Percentiles rank a stretch among this genome's conserved stretches.
Conservation (phyloP, 2,329 filamentous ascomycete genomes). For the Xylaria sp. region DNA sequence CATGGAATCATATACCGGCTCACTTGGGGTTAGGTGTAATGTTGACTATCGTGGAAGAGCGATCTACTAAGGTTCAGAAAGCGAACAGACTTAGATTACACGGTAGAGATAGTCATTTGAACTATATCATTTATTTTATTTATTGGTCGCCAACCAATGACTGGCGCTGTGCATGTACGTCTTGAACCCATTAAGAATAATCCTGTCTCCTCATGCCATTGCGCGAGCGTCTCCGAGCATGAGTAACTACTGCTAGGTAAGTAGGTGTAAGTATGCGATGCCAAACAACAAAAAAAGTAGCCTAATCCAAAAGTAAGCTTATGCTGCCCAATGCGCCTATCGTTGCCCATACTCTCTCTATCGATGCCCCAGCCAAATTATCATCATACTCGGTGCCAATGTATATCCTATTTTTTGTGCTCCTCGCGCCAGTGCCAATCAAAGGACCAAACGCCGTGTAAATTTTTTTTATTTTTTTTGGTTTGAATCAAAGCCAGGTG, state of each 20-base stretch:
- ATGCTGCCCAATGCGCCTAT: conserved; percentile 20
- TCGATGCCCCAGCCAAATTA: conserved; percentile 5
- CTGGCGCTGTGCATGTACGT: conserved; percentile 17
- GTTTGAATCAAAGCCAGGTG: neutral
- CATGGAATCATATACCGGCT: too few species aligned
- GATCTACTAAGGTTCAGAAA: too few species aligned
- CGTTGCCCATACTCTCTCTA: conserved; percentile 23
- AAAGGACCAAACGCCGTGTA: conserved; percentile 16
- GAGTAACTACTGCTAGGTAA: neutral
- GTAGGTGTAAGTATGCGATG: conserved; percentile 12
- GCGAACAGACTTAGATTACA: too few species aligned
- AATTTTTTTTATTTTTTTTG: too few species aligned
- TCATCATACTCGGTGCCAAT: conserved; percentile 15
- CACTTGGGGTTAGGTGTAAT: too few species aligned
- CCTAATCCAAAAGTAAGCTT: conserved; percentile 19
- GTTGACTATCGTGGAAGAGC: too few species aligned
- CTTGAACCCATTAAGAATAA: conserved; percentile 3
- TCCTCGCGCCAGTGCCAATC: conserved; percentile 14
- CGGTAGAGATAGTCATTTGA: too few species aligned
- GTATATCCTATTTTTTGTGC: conserved; percentile 23
- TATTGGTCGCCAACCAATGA: conserved; percentile 4
- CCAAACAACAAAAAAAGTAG: conserved; percentile 7
- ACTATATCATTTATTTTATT: too few species aligned
- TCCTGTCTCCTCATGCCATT: neutral
- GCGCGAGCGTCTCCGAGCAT: neutral